phyloP scores from a whole-genome alignment of 345 rosid species.

The sweet orange (Citrus sinensis) region DVS_A1.0 CM039165.1:37295001-37295500 shows the following conservation, averaged over 20 bases:
- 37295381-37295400: background rate
- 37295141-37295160: background rate
- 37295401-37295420: background rate
- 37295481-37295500: background rate
- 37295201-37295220: slow-evolving; percentile 57
- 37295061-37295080: background rate
- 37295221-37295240: slow-evolving; percentile 95
- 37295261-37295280: slow-evolving; percentile 80
- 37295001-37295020: background rate
- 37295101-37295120: background rate
- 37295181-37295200: slow-evolving; percentile 54
- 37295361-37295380: background rate
- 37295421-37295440: background rate
- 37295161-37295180: slow-evolving; percentile 32
- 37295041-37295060: background rate
- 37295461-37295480: background rate
- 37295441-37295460: background rate
- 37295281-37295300: slow-evolving; percentile 84
- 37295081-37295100: too few species aligned
- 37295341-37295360: slow-evolving; percentile 47
- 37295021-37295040: background rate
- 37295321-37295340: slow-evolving; percentile 59
- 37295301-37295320: slow-evolving; percentile 81
- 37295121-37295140: too few species aligned
- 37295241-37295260: slow-evolving; percentile 89